Conservation (phyloP, 805 yeast species). For the Ascoidea rubescens region DNA sequence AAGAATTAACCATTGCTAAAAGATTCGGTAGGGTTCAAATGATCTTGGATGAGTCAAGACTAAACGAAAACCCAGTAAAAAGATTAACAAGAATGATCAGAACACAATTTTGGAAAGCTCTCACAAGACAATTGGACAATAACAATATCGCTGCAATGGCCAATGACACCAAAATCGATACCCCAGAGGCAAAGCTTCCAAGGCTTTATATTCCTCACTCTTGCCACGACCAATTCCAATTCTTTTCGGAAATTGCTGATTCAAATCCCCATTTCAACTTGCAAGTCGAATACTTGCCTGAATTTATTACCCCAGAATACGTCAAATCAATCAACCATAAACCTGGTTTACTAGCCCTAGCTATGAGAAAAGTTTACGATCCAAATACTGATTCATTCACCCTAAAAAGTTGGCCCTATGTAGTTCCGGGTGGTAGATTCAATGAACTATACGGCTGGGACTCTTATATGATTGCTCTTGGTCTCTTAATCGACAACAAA, state of each 20-base stretch:
- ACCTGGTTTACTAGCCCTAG: constrained; percentile 82
- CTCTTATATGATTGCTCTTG: constrained; percentile 83
- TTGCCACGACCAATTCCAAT: constrained; percentile 60
- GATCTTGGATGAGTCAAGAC: constrained; percentile 67
- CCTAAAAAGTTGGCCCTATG: constrained; percentile 64
- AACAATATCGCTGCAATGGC: constrained; percentile 58
- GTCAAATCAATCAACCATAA: constrained; percentile 62
- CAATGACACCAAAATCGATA: constrained; percentile 58
- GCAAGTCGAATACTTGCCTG: constrained; percentile 69
- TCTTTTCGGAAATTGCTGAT: constrained; percentile 39
- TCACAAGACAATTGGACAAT: constrained; percentile 59
- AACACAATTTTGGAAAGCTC: constrained; percentile 66
- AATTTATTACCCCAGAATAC: constrained; percentile 59
- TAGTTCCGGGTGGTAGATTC: constrained; percentile 95
- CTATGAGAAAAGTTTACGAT: constrained; percentile 40
- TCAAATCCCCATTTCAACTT: constrained; percentile 39
- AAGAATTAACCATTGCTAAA: constrained; percentile 80
- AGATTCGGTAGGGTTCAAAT: constrained; percentile 66
- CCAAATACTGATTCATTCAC: constrained; percentile 29
- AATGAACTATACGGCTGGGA: constrained; percentile 98
- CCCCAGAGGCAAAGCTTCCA: constrained; percentile 48
- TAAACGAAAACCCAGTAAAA: constrained; percentile 78
- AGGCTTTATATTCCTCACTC: constrained; percentile 65
- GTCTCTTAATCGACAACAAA: constrained; percentile 54
- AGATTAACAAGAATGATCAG: constrained; percentile 61